Base-by-base conservation (phyloP, 768 basidiomycete genomes). In the Russula abietina region DNA sequence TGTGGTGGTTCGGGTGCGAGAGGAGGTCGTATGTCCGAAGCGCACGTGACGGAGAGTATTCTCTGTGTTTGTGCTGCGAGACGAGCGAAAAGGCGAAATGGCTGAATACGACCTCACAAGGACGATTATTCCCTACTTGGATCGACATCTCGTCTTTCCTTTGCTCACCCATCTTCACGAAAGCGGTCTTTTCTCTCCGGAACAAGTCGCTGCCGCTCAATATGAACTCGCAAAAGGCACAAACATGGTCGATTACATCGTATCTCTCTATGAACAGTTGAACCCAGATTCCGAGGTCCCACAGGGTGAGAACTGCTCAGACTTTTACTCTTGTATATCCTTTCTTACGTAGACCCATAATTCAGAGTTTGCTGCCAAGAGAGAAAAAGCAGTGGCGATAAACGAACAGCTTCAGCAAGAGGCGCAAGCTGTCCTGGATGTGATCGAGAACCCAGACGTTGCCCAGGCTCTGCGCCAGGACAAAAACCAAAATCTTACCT, bases 191-290 rank as follows among this genome's bases (percentile, higher is more conserved):
- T 98, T 94, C 74, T 81, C 91, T 1, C 79, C 81, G 24, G 81
- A 89, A 46, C 85, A 98, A 68, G 83, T 98, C 61, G 85, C 86
- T 61, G 78, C 85, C 45, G 96, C 97, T 41, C 96, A 98, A 77
- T 96, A 97, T 88, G 94, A 98, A 71, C 87, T 98, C 58, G 91
- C 93, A 59, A 96, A 93, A 73, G 91, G 88, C 65, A 99, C 97
- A 51, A 98, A 99, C 75, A 98, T 98, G 95, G 88, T 96, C 62
- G 95, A 96, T 74, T 99, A 96, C 70, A 87, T 91, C 28, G 83
- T 87, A 63, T 82, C 80, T 67, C 76, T 98, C 69, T 93, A 92
- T 70, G 77, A 87, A 69, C 85, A 91, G 76, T 75, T 93, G 55
- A 77, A 93, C 67, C 87, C 90, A 0, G 86, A 86, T 54, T 75